phyloP scores from a whole-genome alignment of 176 grass and related monocot genomes.

The Urochloa ruziziensis region DNA sequence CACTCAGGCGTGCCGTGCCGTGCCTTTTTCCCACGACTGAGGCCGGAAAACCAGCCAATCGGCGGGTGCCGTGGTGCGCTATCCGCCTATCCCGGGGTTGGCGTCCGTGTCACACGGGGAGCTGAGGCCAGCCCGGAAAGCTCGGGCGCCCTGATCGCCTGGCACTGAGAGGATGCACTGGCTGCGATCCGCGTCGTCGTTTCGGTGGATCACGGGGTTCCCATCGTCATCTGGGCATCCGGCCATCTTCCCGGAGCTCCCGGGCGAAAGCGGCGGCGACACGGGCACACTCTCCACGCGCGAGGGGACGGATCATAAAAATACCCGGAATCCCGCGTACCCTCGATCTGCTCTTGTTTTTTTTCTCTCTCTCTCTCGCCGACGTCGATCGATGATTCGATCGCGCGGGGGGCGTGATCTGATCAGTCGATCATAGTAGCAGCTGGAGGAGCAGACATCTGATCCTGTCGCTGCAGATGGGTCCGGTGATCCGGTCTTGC shows the following conservation, averaged over 20 bases:
- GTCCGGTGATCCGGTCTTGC: neutral
- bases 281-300: neutral
- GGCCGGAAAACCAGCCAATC: neutral
- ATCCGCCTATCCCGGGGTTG: neutral
- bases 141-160: neutral
- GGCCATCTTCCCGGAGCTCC: neutral
- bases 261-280: neutral
- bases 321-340: neutral
- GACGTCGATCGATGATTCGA: neutral
- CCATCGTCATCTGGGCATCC: neutral
- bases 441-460: neutral
- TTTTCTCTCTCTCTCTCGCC: too few species aligned
- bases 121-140: neutral
- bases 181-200: neutral
- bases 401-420: too few species aligned
- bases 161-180: neutral
- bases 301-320: neutral
- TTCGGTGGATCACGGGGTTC: neutral
- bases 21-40: neutral
- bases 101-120: neutral
- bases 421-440: neutral
- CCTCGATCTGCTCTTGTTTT: neutral
- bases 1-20: neutral
- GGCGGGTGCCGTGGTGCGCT: neutral
- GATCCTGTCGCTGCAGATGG: neutral